Percentiles rank a stretch among this genome's conserved stretches.
phyloP scores from a whole-genome alignment of 2,329 filamentous ascomycete genomes.

The Coniochaeta ligniaria region DNA sequence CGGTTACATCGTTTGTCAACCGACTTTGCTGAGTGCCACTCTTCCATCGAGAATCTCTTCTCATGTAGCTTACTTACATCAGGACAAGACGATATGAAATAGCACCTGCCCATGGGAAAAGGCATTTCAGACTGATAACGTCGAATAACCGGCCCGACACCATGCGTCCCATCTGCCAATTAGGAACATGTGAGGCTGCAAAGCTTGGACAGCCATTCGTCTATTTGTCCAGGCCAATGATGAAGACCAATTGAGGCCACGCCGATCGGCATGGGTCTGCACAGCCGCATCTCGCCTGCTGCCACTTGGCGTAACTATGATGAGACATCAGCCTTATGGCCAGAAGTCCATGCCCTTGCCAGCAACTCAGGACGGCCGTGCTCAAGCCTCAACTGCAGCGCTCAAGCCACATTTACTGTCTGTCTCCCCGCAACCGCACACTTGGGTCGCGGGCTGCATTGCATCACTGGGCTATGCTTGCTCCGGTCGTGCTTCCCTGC shows the following conservation, averaged over 20 bases:
- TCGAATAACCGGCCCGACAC: not conserved
- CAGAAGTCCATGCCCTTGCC: not conserved
- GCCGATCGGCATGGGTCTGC: slow-evolving; percentile 4
- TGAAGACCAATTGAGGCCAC: slow-evolving; percentile 7
- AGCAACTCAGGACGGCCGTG: not conserved
- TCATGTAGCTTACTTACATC: no score
- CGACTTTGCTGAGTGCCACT: no score
- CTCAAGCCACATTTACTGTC: not conserved
- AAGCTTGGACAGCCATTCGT: not conserved
- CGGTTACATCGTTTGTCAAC: no score
- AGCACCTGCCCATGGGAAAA: no score
- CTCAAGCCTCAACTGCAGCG: not conserved
- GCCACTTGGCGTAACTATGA: not conserved
- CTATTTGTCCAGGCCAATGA: not conserved
- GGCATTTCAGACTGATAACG: not conserved
- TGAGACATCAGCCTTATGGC: not conserved
- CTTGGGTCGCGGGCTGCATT: not conserved
- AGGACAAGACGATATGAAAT: not conserved
- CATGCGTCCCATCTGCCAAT: not conserved
- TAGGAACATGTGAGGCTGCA: not conserved
- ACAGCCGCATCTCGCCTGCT: not conserved
- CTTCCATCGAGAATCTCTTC: no score
- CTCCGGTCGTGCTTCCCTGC: not conserved
- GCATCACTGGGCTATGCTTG: not conserved
- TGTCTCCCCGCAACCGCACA: not conserved